phyloP scores from a whole-genome alignment of 192 early-diverging fungal genomes.

The Funneliformis mosseae region DNA sequence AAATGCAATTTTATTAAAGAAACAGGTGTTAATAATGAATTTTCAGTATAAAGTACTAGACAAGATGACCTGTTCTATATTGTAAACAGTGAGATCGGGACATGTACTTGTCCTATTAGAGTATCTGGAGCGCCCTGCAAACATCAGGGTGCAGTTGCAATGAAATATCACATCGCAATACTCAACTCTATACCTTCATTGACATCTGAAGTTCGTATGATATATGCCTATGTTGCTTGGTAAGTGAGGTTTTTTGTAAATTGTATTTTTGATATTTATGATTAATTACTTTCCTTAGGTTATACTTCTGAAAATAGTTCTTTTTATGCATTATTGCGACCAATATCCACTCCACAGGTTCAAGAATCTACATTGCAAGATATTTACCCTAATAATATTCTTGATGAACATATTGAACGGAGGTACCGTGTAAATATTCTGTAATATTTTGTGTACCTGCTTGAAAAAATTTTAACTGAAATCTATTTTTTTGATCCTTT shows the following conservation, averaged over 20 bases:
- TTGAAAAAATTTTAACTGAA: neutral
- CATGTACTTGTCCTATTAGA: neutral
- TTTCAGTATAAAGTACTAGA: neutral
- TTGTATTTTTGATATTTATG: neutral
- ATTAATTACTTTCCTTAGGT: neutral
- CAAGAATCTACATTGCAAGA: neutral
- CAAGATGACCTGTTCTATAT: neutral
- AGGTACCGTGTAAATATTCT: neutral
- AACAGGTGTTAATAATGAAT: neutral
- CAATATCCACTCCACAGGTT: neutral
- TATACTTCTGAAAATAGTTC: neutral
- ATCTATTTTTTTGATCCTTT: neutral
- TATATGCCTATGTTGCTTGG: neutral
- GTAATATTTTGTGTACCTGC: slow-evolving; percentile 1
- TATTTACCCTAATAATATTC: neutral
- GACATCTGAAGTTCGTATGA: neutral
- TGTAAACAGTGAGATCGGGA: neutral
- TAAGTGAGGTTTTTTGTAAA: slow-evolving; percentile 6
- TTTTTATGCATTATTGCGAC: neutral
- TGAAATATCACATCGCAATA: slow-evolving; percentile 5
- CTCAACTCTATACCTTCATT: neutral
- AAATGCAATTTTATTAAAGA: neutral
- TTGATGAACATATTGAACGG: slow-evolving; percentile 2
- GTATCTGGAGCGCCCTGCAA: neutral
- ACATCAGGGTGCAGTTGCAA: neutral